Evolutionary conservation across 176 grass and related monocot species (phyloP).

Genomic region (Olyra latifolia): DNA sequence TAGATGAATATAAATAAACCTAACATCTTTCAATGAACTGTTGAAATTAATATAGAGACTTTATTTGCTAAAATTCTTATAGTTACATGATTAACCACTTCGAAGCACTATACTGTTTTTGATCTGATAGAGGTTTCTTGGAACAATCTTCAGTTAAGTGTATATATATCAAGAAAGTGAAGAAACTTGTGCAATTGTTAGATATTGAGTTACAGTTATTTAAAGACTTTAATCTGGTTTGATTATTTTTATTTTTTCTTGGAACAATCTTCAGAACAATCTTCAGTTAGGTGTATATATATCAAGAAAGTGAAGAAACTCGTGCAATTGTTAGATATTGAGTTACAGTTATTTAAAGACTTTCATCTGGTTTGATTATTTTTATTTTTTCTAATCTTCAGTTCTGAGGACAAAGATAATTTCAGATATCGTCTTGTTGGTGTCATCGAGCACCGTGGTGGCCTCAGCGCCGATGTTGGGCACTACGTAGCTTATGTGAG

Average conservation of each 20-base stretch:
- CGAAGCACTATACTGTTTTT: not conserved
- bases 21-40: not conserved
- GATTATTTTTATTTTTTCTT: not conserved
- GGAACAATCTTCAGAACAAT: too few relatives aligned
- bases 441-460: conserved; percentile 46
- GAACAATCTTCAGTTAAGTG: not conserved
- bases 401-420: conserved; percentile 35
- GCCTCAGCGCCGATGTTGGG: not conserved
- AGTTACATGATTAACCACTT: not conserved
- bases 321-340: conserved; percentile 8
- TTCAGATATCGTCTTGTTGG: conserved; percentile 42
- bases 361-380: not conserved
- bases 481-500: conserved; percentile 67
- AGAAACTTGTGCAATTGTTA: conserved; percentile 15
- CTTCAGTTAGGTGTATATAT: not conserved
- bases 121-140: conserved; percentile 13
- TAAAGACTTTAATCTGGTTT: not conserved
- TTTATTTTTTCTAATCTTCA: conserved; percentile 23
- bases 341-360: not conserved
- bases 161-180: not conserved
- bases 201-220: not conserved
- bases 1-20: not conserved
- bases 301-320: not conserved
- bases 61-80: not conserved
- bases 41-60: not conserved